Evolutionary conservation across 176 grass and related monocot species (phyloP), one percentile per base, ranked within the genome.

Genomic region (Musa itinerans): DNA sequence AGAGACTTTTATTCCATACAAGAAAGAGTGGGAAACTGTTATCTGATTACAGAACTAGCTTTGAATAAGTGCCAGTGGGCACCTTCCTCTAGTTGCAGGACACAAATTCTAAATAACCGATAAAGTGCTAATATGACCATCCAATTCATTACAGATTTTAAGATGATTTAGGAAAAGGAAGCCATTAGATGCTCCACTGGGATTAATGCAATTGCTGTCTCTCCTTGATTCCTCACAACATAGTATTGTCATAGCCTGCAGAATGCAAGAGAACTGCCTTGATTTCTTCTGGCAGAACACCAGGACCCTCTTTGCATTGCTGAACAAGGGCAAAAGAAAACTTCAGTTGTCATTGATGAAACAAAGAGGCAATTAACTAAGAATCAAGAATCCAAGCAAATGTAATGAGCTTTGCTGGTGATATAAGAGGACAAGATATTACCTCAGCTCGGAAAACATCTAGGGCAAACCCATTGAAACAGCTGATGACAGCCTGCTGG

Each of bases 361-460:
- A 72, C 11, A 49, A 2, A 8, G 50, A 43, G 13, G 0, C 34
- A 43, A 43, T 43, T 5, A 43, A 43, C 34, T 43, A 23, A 65
- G 12, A 75, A 13, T 48, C 74, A 6, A 26, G 13, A 54, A 53
- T 67, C 11, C 62, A 22, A 72, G 53, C 71, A 50, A 54, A 16
- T 50, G 13, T 64, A 52, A 69, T 64, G 0, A 9, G 17, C 34
- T 43, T 25, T 24, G 21, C 21, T 43, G 34, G 34, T 6, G 34
- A 43, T 34, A 9, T 8, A 51, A 70, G 10, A 16, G n/a, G 10
- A 69, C 0, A 56, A 63, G 9, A 52, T 54, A 76, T 48, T n/a
- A 92, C 93, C 93, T 92, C 88, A 24, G 89, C 87, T 52, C 89
- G 73, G 75, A 96, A 96, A 64, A 92, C 74, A 58, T 96, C 87